Evolutionary conservation across 306 rosid species (phyloP).

Genomic region (Canavalia gladiata): DNA sequence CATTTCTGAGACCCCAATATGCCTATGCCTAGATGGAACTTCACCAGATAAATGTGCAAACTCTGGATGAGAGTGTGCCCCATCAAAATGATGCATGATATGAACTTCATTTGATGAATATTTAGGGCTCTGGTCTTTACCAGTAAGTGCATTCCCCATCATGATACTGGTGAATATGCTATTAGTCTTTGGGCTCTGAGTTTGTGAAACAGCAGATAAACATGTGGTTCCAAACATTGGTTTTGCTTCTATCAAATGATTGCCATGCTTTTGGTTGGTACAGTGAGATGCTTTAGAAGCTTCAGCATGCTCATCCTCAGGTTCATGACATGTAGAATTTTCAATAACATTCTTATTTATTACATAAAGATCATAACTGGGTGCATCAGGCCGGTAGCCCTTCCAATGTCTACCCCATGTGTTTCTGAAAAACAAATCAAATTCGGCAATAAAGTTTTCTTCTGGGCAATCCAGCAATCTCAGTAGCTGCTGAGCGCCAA

Average conservation of each 20-base stretch:
- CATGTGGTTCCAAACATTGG: constrained; percentile 43
- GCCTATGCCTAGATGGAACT: constrained; percentile 55
- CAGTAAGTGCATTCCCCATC: constrained; percentile 45
- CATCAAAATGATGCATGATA: constrained; percentile 60
- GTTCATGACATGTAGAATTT: constrained; percentile 50
- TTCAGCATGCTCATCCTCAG: constrained; percentile 48
- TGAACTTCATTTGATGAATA: constrained; percentile 57
- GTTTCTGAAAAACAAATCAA: constrained; percentile 74
- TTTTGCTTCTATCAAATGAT: constrained; percentile 44
- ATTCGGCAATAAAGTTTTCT: constrained; percentile 67
- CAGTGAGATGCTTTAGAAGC: constrained; percentile 14
- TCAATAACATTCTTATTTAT: constrained; percentile 39
- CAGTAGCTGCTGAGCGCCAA: constrained; percentile 70
- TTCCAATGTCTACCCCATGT: constrained; percentile 88
- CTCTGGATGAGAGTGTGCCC: constrained; percentile 68
- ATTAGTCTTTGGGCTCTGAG: constrained; percentile 50
- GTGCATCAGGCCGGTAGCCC: constrained; percentile 72
- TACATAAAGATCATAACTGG: constrained; percentile 48
- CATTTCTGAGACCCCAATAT: constrained; percentile 31
- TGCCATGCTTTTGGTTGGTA: constrained; percentile 49
- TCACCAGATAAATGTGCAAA: constrained; percentile 64
- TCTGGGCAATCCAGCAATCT: constrained; percentile 69
- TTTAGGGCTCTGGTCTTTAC: constrained; percentile 52
- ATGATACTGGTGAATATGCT: constrained; percentile 45
- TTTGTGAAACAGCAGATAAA: constrained; percentile 49